phyloP scores from a whole-genome alignment of 768 basidiomycete species.

The Coprinopsis strossmayeri region DNA sequence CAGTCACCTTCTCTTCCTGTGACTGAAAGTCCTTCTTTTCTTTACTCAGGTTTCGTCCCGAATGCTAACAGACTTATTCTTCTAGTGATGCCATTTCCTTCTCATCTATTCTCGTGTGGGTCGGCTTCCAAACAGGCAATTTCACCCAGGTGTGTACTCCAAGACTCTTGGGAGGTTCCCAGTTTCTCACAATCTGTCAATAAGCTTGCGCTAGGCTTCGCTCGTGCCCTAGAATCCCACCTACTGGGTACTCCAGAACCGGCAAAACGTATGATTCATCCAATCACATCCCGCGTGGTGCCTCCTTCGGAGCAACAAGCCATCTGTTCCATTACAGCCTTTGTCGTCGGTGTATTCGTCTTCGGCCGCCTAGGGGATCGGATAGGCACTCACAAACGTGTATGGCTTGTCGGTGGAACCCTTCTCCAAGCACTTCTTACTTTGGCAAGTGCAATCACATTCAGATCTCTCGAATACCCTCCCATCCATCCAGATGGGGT shows the following conservation, averaged over 20 bases:
- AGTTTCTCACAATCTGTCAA: neutral
- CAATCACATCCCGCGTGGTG: neutral
- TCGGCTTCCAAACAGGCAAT: conserved; percentile 10
- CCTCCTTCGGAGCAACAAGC: conserved; percentile 2
- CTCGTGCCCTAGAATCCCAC: neutral
- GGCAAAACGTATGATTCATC: neutral
- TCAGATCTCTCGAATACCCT: neutral
- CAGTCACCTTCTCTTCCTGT: no score
- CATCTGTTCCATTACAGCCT: conserved; percentile 4
- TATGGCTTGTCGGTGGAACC: conserved; percentile 9
- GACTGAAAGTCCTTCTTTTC: conserved; percentile 1
- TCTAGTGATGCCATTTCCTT: conserved; percentile 10
- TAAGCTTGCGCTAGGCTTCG: conserved; percentile 7
- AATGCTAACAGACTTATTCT: neutral
- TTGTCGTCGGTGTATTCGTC: neutral
- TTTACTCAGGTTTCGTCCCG: neutral
- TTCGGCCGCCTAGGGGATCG: conserved; percentile 9
- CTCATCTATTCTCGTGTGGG: conserved; percentile 9
- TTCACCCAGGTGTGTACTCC: conserved; percentile 7
- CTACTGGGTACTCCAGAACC: conserved; percentile 22
- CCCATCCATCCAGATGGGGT: neutral
- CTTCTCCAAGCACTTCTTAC: conserved; percentile 10
- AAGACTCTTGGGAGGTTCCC: neutral
- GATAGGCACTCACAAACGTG: conserved; percentile 9
- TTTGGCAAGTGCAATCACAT: conserved; percentile 1